Base-by-base conservation (phyloP, 2,329 filamentous ascomycete species). In the Talaromyces sp. region DNA sequence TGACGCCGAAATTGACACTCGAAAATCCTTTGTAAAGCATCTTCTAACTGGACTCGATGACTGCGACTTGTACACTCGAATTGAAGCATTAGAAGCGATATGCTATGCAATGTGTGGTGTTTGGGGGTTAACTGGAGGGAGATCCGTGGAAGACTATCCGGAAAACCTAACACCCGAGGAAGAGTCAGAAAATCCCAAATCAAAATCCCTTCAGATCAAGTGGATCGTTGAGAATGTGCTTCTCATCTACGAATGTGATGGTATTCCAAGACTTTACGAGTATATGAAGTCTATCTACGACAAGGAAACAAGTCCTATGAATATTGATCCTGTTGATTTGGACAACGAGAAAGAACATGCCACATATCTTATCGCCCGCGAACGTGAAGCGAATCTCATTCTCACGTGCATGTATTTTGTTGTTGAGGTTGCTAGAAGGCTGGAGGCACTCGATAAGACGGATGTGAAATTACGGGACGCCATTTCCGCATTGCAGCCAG, bases 61-160 rank as follows among this genome's bases (percentile, higher is more conserved):
- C 53, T 61, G 67, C 8, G 75, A 78, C 40, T 68, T 76, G 35
- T 66, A 69, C 10, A 65, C 69, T 36, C 71, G 79, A n/a, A 66
- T 80, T 40, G 75, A 77, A 61, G 74, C 75, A 8, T 63, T 81
- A 36, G 76, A 79, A 61, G 72, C 68, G 33, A 63, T 81, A 52
- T 77, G 75, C 61, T 81, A 81, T 62, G 64, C 89, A 25, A 76
- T 87, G 13, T 79, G 89, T 5, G 89, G 89, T 1, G 78, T 86
- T 36, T 92, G 89, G 89, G 82, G 80, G 2, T 79, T 85, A 51
- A 89, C 86, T 10, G 86, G 86, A 33, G 82, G 84, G 31, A 69
- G 68, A 43, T 62, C 64, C 35, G 61, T 65, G 31, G 62, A 70
- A 56, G 67, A 71, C 53, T 69, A 71, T 52, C 64, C 64, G 33